These are phyloP conservation scores for Spathaspora girioi DNA, from an alignment of 805 yeast genomes.

Conservation along the genomic window DNA sequence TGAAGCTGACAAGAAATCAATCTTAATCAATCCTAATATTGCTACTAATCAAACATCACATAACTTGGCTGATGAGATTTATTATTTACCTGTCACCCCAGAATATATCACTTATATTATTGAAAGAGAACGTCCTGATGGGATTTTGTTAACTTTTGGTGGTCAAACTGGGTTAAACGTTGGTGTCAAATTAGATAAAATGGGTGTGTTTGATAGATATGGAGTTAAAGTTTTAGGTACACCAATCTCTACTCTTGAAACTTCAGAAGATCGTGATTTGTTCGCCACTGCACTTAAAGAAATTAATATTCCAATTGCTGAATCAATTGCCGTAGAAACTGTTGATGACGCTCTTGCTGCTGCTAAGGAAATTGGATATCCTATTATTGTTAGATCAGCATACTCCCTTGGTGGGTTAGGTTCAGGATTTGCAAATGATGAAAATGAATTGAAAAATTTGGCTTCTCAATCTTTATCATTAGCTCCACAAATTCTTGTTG, in stretches of 20 bases:
- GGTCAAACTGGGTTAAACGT: slow-evolving; percentile 98
- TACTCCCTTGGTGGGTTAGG: slow-evolving; percentile 97
- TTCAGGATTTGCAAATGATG: slow-evolving; percentile 90
- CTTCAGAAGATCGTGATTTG: slow-evolving; percentile 96
- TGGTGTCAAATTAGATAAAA: slow-evolving; percentile 90
- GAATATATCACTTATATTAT: slow-evolving; percentile 94
- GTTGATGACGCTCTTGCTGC: slow-evolving; percentile 93
- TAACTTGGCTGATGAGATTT: slow-evolving; percentile 90
- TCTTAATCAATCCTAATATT: slow-evolving; percentile 90
- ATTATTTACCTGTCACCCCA: slow-evolving; percentile 93
- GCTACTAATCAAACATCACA: slow-evolving; percentile 97
- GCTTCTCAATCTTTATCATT: slow-evolving; percentile 85
- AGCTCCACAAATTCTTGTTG: slow-evolving; percentile 94
- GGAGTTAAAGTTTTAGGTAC: slow-evolving; percentile 96
- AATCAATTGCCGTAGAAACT: slow-evolving; percentile 90
- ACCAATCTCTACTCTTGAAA: slow-evolving; percentile 91
- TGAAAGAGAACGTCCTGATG: slow-evolving; percentile 95
- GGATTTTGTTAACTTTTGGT: slow-evolving; percentile 92
- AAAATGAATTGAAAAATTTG: slow-evolving; percentile 77
- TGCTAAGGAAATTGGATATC: slow-evolving; percentile 85
- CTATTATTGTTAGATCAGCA: slow-evolving; percentile 96
- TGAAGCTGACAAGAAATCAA: slow-evolving; percentile 83
- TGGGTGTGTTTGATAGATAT: slow-evolving; percentile 89
- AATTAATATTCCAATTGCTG: slow-evolving; percentile 94
- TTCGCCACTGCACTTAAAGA: slow-evolving; percentile 94